phyloP scores from a whole-genome alignment of 768 basidiomycete species.

The Cystobasidium ongulense region DNA sequence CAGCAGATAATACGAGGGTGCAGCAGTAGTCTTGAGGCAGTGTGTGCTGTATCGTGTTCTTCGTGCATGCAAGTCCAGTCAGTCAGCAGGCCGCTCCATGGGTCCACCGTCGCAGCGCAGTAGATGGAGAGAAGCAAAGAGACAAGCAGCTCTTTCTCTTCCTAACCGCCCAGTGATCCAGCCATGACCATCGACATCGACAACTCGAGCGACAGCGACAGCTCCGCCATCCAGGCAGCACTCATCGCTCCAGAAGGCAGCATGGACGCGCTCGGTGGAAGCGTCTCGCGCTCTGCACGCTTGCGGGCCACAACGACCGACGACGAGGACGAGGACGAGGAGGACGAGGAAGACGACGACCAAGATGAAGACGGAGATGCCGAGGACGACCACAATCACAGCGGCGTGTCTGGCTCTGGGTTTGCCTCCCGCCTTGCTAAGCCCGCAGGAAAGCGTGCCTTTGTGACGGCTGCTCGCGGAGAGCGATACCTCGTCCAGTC shows the following conservation, averaged over 20 bases:
- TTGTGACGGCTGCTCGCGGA: conserved; percentile 60
- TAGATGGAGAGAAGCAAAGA: background rate
- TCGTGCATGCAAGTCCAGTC: background rate
- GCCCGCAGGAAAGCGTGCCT: conserved; percentile 39
- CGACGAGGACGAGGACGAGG: conserved; percentile 11
- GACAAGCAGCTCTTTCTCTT: background rate
- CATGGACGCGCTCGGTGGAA: background rate
- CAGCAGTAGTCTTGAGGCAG: too few species aligned
- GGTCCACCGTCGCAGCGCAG: too few species aligned
- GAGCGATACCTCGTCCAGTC: conserved; percentile 68
- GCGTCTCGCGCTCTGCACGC: conserved; percentile 8
- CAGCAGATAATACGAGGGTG: too few species aligned
- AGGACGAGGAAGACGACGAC: background rate
- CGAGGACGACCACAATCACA: background rate
- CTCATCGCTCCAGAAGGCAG: background rate
- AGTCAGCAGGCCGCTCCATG: background rate
- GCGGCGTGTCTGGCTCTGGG: background rate
- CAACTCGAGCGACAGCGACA: background rate
- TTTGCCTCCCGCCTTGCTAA: background rate
- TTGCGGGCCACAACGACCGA: conserved; percentile 12
- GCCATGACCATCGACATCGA: background rate
- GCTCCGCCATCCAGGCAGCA: background rate
- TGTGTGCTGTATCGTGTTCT: too few species aligned
- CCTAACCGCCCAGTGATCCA: too few species aligned
- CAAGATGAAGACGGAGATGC: background rate